phyloP scores from a whole-genome alignment of 2,329 filamentous ascomycete species.

The Aspergillus sp. region DNA sequence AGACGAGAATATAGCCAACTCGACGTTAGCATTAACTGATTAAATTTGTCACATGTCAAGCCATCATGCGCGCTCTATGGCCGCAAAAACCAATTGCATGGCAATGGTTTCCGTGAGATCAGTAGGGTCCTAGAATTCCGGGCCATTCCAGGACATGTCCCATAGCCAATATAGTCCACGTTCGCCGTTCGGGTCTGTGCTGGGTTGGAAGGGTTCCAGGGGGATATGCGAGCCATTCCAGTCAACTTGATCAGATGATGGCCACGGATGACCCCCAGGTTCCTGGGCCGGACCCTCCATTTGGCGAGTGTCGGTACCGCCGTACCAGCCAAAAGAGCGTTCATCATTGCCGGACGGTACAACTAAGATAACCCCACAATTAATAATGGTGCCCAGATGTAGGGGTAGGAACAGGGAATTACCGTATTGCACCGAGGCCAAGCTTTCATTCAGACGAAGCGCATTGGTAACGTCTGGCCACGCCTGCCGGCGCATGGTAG shows the following conservation, averaged over 20 bases:
- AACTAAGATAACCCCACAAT: neutral
- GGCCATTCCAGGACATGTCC: conserved; percentile 28
- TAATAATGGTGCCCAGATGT: too few species aligned
- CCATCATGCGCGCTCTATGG: neutral
- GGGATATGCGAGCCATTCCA: neutral
- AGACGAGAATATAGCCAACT: conserved; percentile 17
- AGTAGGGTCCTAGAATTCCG: neutral
- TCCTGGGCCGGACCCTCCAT: neutral
- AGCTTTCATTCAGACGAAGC: conserved; percentile 24
- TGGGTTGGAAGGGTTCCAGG: neutral
- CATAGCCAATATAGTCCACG: conserved; percentile 32
- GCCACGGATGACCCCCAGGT: neutral
- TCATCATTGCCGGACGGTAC: neutral
- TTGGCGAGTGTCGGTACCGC: neutral
- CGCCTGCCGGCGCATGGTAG: conserved; percentile 1
- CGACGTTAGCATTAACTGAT: neutral
- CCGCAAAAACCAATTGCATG: too few species aligned
- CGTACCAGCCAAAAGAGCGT: neutral
- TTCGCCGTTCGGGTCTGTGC: conserved; percentile 15
- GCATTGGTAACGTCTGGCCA: conserved; percentile 12
- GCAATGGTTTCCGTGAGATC: too few species aligned
- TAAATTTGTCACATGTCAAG: neutral
- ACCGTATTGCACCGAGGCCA: conserved; percentile 26
- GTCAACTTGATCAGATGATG: neutral
- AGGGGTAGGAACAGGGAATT: neutral